Evolutionary conservation across 257 asterid genomes (phyloP), one percentile per base, ranked within the genome.

Genomic region (Solanum appendiculatum): DNA sequence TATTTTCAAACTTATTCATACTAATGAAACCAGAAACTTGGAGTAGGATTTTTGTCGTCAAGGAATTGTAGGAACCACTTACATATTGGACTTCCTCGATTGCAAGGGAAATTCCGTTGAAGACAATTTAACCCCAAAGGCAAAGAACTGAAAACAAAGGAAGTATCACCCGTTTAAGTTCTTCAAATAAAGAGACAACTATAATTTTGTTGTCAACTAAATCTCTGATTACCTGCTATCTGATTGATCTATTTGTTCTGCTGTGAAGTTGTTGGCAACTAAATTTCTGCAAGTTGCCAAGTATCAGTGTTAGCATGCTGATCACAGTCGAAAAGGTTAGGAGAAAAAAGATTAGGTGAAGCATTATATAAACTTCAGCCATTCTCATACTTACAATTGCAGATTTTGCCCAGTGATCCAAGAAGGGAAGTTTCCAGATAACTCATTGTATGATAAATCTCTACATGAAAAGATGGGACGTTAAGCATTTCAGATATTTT

Each of bases 351-450:
- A 63, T n/a, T 11, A 25, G 33, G 31, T 1, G 27, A 33, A 72
- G 18, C 29, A 27, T 10, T n/a, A n/a, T n/a, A 39, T 82, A 77
- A 58, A 81, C 68, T 42, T 39, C 36, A 44, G 40, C 8, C 15
- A 36, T 20, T 36, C 63, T 83, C 90, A 64, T 91, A 89, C 92
- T 11, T 89, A 96, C 98, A 94, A 89, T 87, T 93, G 94, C 60
- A 94, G 84, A 86, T 88, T 87, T 85, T 7, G 86, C 51, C 88
- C 89, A 85, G 66, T 75, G 86, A 86, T 80, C 98, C 99, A 96
- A 86, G 98, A 88, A 87, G 99, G 98, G 83, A 94, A 86, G 89
- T 89, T 91, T 86, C 99, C 98, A 82, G 97, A 92, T 85, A 96
- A 86, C 68, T 88, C 93, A 78, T 95, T 95, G 93, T 93, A 95